These are phyloP conservation scores for Syncephalastrum racemosum DNA, from an alignment of 371 early-diverging fungal species.

Conservation along the genomic window DNA sequence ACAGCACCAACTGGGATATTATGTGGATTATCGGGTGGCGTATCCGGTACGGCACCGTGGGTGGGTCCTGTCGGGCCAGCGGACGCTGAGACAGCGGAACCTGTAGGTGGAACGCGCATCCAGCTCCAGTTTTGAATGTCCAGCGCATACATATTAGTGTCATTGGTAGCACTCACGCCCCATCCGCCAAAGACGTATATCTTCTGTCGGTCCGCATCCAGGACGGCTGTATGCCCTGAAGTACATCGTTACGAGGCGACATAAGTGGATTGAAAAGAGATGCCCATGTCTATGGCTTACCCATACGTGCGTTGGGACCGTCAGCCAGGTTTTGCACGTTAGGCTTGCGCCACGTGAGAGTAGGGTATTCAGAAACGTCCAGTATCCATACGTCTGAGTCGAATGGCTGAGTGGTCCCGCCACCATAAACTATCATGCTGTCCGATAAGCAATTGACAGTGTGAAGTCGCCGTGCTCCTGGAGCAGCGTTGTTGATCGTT, in stretches of 20 bases:
- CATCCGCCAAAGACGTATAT: conserved; percentile 37
- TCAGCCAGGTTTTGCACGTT: conserved; percentile 24
- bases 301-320: conserved; percentile 45
- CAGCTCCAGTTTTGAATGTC: conserved; percentile 23
- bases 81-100: conserved; percentile 1
- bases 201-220: conserved; percentile 14
- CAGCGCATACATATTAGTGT: conserved; percentile 26
- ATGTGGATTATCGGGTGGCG: not conserved
- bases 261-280: not conserved
- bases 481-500: conserved; percentile 20
- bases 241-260: not conserved
- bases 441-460: conserved; percentile 45
- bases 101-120: conserved; percentile 20
- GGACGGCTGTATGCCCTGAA: conserved; percentile 40
- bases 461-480: conserved; percentile 42
- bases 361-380: conserved; percentile 38
- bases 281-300: conserved; percentile 15
- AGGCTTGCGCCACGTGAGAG: conserved; percentile 29
- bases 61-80: not conserved
- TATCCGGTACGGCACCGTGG: not conserved
- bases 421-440: conserved; percentile 47
- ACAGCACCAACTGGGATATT: conserved; percentile 14
- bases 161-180: conserved; percentile 24
- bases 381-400: conserved; percentile 50
- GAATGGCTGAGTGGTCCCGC: conserved; percentile 39